Conservation (phyloP, 1,284 basidiomycete genomes). For the Pascua guehoae region DNA sequence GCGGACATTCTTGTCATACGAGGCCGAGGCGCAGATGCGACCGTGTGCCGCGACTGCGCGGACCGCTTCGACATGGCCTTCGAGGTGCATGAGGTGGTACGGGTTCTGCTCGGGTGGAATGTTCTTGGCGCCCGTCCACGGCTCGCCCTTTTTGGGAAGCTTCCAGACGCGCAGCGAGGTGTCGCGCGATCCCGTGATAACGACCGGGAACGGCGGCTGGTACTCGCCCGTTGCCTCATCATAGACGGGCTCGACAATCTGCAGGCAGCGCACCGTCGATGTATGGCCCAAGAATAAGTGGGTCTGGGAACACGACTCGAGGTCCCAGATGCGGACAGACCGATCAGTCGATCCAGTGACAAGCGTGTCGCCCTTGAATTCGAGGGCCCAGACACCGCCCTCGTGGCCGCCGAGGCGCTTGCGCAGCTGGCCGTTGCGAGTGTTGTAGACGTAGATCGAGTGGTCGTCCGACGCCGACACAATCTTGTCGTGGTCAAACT, state of each 20-base stretch:
- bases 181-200: slow-evolving; percentile 90
- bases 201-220: slow-evolving; percentile 60
- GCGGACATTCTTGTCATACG: slow-evolving; percentile 87
- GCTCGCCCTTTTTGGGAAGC: slow-evolving; percentile 71
- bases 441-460: slow-evolving; percentile 86
- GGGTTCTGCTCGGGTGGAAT: slow-evolving; percentile 67
- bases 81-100: slow-evolving; percentile 76
- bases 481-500: slow-evolving; percentile 88
- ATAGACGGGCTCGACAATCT: slow-evolving; percentile 51
- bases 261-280: slow-evolving; percentile 66
- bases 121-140: slow-evolving; percentile 48
- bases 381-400: slow-evolving; percentile 90
- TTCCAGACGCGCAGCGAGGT: slow-evolving; percentile 87
- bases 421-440: slow-evolving; percentile 68
- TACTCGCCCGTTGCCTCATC: slow-evolving; percentile 49
- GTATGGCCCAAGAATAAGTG: slow-evolving; percentile 92
- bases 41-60: slow-evolving; percentile 87
- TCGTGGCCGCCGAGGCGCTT: slow-evolving; percentile 81
- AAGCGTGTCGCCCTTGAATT: slow-evolving; percentile 68
- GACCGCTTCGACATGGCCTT: slow-evolving; percentile 86
- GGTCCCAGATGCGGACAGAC: slow-evolving; percentile 89
- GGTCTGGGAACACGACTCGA: slow-evolving; percentile 70
- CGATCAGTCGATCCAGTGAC: slow-evolving; percentile 92
- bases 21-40: slow-evolving; percentile 84
- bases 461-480: slow-evolving; percentile 72